These are phyloP conservation scores for Yarrowia sp. DNA, from an alignment of 805 yeast genomes.

Conservation along the genomic window DNA sequence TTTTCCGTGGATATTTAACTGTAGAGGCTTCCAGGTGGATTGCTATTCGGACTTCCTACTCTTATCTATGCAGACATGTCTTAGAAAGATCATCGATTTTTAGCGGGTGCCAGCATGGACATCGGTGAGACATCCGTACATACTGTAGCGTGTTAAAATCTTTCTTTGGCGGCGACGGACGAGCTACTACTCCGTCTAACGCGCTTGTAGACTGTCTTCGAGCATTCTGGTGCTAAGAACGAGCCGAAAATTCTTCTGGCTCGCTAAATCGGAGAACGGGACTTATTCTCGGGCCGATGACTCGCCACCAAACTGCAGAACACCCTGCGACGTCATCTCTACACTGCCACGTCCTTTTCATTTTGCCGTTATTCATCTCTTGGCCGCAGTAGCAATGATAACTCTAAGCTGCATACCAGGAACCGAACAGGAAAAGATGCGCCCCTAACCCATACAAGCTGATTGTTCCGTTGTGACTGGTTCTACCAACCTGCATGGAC, in stretches of 20 bases:
- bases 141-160: not conserved
- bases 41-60: not conserved
- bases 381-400: slow-evolving; percentile 25
- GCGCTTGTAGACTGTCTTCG: too few species aligned
- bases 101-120: not conserved
- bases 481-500: slow-evolving; percentile 2
- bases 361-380: slow-evolving; percentile 15
- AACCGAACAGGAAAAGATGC: not conserved
- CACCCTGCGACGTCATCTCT: not conserved
- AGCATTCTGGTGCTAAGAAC: too few species aligned
- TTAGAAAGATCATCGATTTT: not conserved
- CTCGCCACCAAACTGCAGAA: too few species aligned
- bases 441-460: slow-evolving; percentile 18
- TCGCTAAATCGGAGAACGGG: too few species aligned
- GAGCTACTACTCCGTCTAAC: too few species aligned
- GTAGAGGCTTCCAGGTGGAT: too few species aligned
- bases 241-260: too few species aligned
- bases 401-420: slow-evolving; percentile 23
- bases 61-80: not conserved
- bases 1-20: too few species aligned
- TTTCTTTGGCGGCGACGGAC: slow-evolving; percentile 1
- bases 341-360: not conserved
- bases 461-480: slow-evolving; percentile 14
- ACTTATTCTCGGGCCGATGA: too few species aligned
- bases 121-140: not conserved